Base-by-base conservation (phyloP, 352 stramenopile genomes). In the Poterioochromonas sp. region DNA sequence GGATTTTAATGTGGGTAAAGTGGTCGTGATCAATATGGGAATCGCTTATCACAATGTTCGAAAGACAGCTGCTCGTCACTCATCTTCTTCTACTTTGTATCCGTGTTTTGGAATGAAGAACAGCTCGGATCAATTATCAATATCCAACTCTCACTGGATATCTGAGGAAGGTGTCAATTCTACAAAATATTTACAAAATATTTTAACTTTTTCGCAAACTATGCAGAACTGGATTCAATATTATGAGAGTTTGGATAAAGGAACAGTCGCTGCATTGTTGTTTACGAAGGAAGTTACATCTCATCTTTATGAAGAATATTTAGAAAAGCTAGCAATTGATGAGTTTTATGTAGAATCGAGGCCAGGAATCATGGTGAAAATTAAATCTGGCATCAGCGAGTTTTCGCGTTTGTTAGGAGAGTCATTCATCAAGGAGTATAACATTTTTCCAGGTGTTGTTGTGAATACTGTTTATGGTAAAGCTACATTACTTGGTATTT, bases 61-160 rank as follows among this genome's bases (percentile, higher is more conserved):
- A 1, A 53, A 35, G 8, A 2, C 1, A 35, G 40, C 49, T 62
- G 37, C 39, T 70, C 15, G 84, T 83, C 35, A 89, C 91, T 73
- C 88, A 12, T 90, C 87, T 54, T 88, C 87, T 40, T 85, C 88
- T 20, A 92, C 87, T 15, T 83, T 97, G 62, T 96, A 93, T 77
- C 92, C 92, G 34, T 95, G 90, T 80, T 94, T 97, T 73, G 92
- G 92, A 43, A 90, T 97, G 88, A 92, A 92, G 35, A 94, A 91
- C 79, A 81, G 86, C 29, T 90, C 89, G 11, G 91, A 97, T 82
- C 87, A 89, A 68, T 87, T 96, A 32, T 92, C 88, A 0, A 82
- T 97, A 12, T 90, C 91, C 44, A 85, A 87, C 53, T 60, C 68
- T 32, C 95, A 96, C 76, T 95, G 90, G 90, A 80, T 94, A 0